Conservation (phyloP, 2,329 filamentous ascomycete species). For the Ascochyta fabae region DNA sequence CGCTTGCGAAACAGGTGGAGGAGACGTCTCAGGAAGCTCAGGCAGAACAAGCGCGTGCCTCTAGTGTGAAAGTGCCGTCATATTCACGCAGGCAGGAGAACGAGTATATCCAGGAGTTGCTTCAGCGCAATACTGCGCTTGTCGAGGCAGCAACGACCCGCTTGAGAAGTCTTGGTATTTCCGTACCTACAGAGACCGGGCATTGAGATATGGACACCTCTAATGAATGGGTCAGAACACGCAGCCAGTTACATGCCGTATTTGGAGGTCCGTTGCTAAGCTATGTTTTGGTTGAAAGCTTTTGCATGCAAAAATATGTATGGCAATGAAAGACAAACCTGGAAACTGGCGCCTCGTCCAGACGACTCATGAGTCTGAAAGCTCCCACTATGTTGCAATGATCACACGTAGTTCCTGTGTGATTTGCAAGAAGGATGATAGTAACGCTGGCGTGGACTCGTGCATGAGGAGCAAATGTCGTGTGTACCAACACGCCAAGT, state of each 20-base stretch:
- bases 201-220: not conserved
- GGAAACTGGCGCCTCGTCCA: not conserved
- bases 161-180: slow-evolving; percentile 37
- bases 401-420: not conserved
- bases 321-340: not conserved
- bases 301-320: not conserved
- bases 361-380: no score
- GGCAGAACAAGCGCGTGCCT: slow-evolving; percentile 16
- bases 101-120: slow-evolving; percentile 41
- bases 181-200: slow-evolving; percentile 23
- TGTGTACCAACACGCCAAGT: no score
- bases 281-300: not conserved
- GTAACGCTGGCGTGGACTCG: not conserved
- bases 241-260: not conserved
- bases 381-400: not conserved
- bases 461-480: not conserved
- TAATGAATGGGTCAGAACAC: not conserved
- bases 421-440: not conserved
- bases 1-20: slow-evolving; percentile 50
- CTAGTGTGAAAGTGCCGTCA: slow-evolving; percentile 39
- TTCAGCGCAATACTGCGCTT: slow-evolving; percentile 42
- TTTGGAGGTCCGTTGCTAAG: not conserved
- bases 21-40: slow-evolving; percentile 25
- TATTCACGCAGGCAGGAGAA: slow-evolving; percentile 45
- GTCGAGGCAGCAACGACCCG: slow-evolving; percentile 42